phyloP scores from a whole-genome alignment of 495 filamentous ascomycete species.

The Penicillium cinerascens region DNA sequence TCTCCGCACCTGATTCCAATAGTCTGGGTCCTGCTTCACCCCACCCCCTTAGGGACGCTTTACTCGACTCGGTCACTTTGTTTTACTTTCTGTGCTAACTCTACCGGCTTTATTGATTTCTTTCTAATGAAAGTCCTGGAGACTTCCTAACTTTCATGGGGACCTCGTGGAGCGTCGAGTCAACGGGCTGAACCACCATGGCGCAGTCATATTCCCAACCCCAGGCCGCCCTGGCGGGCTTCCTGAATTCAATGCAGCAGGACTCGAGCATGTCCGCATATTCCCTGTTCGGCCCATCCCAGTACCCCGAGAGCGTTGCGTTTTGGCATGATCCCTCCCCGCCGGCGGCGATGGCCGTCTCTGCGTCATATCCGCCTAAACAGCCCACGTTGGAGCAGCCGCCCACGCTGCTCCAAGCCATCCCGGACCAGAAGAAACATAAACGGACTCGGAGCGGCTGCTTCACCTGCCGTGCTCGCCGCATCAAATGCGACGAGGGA shows the following conservation, averaged over 20 bases:
- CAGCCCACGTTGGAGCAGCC: too few species aligned
- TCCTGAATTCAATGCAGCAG: constrained; percentile 28
- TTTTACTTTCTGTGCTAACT: not conserved
- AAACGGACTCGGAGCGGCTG: constrained; percentile 91
- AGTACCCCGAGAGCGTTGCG: constrained; percentile 43
- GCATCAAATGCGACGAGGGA: constrained; percentile 91
- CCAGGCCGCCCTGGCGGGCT: constrained; percentile 33
- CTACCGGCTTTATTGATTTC: not conserved
- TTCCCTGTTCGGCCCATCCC: constrained; percentile 33
- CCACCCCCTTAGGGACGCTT: constrained; percentile 6
- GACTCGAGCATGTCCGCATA: constrained; percentile 31
- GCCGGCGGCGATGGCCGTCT: constrained; percentile 18
- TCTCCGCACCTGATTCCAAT: constrained; percentile 27
- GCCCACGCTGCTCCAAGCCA: constrained; percentile 29
- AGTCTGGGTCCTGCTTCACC: constrained; percentile 21
- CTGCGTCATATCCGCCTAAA: constrained; percentile 30
- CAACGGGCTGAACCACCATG: constrained; percentile 24
- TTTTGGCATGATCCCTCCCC: constrained; percentile 41
- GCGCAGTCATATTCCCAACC: constrained; percentile 33
- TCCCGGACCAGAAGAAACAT: constrained; percentile 80
- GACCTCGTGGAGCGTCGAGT: constrained; percentile 4
- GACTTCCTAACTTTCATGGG: constrained; percentile 12
- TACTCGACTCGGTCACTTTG: not conserved
- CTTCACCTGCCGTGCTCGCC: constrained; percentile 83
- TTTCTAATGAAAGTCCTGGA: constrained; percentile 12